Conservation (phyloP, 139 green algal genomes). For the Tetradesmus obliquus region DNA sequence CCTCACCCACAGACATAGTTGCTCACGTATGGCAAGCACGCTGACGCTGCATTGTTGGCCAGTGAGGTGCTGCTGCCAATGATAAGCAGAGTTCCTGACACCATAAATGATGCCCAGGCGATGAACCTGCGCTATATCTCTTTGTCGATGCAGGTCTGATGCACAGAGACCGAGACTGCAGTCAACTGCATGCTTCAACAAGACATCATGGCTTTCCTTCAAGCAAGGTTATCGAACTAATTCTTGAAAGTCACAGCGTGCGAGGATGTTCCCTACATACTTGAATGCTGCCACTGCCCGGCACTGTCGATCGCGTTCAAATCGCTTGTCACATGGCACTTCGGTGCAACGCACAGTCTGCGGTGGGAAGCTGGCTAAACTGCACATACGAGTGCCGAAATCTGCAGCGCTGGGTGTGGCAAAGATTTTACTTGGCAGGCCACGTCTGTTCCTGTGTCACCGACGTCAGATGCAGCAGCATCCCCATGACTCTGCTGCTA, state of each 20-base stretch:
- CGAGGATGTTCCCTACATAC: too few relatives aligned
- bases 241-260: too few relatives aligned
- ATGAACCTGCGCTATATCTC: too few relatives aligned
- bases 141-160: too few relatives aligned
- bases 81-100: not conserved
- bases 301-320: not conserved
- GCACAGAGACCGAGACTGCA: not conserved
- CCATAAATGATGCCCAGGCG: not conserved
- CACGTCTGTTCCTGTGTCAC: not conserved
- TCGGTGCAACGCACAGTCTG: not conserved
- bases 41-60: not conserved
- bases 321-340: not conserved
- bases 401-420: not conserved
- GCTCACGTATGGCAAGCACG: not conserved
- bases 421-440: not conserved
- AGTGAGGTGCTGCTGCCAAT: not conserved
- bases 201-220: too few relatives aligned
- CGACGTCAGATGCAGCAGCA: slow-evolving; percentile 18
- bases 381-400: too few relatives aligned
- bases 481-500: not conserved
- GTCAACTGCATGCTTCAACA: not conserved
- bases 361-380: too few relatives aligned
- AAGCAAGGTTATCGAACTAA: too few relatives aligned
- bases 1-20: not conserved
- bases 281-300: not conserved